Base-by-base conservation (phyloP, 768 basidiomycete species). In the Tricholoma terreum region DNA sequence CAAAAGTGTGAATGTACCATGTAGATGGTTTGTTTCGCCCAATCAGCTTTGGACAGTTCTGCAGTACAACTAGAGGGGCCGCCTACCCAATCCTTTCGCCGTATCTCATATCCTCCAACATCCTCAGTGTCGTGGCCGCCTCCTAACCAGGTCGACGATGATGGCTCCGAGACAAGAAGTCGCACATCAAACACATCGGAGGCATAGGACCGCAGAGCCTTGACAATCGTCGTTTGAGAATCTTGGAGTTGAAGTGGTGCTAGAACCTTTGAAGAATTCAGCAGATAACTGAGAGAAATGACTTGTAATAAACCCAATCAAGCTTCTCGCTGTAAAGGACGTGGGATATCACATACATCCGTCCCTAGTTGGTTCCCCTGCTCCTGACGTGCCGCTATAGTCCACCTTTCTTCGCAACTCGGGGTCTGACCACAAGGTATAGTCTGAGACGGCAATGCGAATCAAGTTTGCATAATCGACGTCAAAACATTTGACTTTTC, bases 11-110 rank as follows among this genome's bases (percentile, higher is more conserved):
- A 30, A 74, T 83, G 54, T 59, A 92, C 91, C 61, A 91, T 67
- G 63, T 93, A 94, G 9, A 87, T 61, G 0, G 86, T 89, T 54
- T 80, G 62, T 1, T 76, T 66, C 8, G 88, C 81, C 90, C 91
- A 92, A 11, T 84, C 77, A 11, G 66, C 68, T 64, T 78, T 65
- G 57, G 66, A 57, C 57, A 63, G 58, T 19, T 58, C 40, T 58
- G 63, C 61, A 50, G 69, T 51, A 53, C 65, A 43, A 35, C 62
- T 56, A 52, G 65, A 36, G 59, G 64, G 19, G 42, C 62, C 50
- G 61, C 57, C 30, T 30, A 61, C 62, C 80, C 77, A 80, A 56
- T 77, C 75, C 57, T 77, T 82, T 56, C 84, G 71, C 11, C 89
- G 79, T 10, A 90, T 71, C 73, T 92, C 85, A 60, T 87, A 92